phyloP scores from a whole-genome alignment of 805 yeast species.

The Saturnispora serradocipensis region DNA sequence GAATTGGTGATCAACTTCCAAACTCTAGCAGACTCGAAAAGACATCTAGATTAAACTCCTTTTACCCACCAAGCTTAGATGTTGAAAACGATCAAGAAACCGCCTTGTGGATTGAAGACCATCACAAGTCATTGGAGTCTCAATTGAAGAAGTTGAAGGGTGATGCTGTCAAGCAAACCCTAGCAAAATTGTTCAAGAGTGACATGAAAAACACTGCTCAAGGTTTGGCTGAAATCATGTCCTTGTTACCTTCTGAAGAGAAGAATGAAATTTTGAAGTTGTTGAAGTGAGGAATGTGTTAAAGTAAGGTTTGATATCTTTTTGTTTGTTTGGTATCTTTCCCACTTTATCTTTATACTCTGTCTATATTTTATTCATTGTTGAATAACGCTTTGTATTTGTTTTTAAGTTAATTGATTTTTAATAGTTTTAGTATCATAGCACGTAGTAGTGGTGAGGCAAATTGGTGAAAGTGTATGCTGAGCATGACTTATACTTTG shows the following conservation, averaged over 20 bases:
- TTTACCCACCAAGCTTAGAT: constrained; percentile 69
- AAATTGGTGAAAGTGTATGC: background rate
- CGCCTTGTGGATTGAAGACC: constrained; percentile 77
- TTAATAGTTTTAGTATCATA: background rate
- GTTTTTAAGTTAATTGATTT: background rate
- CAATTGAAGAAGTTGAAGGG: constrained; percentile 54
- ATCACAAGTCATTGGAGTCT: constrained; percentile 53
- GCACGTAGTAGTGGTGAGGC: no score
- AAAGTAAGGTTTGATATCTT: background rate
- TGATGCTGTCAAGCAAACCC: constrained; percentile 56
- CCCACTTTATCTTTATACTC: background rate
- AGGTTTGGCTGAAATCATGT: constrained; percentile 47
- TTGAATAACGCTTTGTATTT: background rate
- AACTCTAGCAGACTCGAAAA: constrained; percentile 65
- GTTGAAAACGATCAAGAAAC: constrained; percentile 67
- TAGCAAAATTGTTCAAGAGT: constrained; percentile 49
- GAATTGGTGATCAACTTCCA: constrained; percentile 56
- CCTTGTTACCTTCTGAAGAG: constrained; percentile 45
- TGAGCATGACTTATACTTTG: constrained; percentile 2
- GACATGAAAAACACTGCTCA: constrained; percentile 44
- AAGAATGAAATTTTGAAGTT: constrained; percentile 34
- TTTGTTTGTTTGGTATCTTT: constrained; percentile 11
- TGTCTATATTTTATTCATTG: background rate
- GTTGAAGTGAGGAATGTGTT: constrained; percentile 16
- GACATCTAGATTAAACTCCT: constrained; percentile 77